Base-by-base conservation (phyloP, 176 grass and related monocot genomes). In the Themeda triandra region DNA sequence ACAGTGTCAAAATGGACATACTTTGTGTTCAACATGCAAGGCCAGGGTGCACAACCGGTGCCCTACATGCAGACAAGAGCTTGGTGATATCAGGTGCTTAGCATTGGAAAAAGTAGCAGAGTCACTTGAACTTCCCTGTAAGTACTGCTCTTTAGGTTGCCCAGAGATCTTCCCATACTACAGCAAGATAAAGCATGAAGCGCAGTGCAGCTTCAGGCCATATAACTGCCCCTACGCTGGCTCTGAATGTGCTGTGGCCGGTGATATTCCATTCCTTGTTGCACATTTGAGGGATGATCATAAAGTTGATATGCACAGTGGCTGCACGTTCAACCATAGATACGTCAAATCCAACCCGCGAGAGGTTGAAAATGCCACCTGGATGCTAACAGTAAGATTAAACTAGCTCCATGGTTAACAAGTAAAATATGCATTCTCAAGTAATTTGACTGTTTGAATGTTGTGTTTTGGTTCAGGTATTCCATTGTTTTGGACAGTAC, bases 401-500 rank as follows among this genome's bases (percentile, higher is more conserved):
- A 31, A 89, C 19, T 60, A 80, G 11, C 10, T 79, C 28, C 1
- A 13, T 56, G 32, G 31, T 54, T 69, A 48, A 80, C 32, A 39
- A 51, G 33, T 13, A 81, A 10, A 37, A 53, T 69, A 36, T 69
- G 45, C 23, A 69, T 27, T 54, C 15, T 69, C 6, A 45, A 58
- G 4, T 39, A 69, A 51, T 69, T 66, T 40, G 23, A 56, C 29
- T 56, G 44, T 21, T 42, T 66, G 2, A 6, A 15, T 79, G 32
- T 65, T 86, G 63, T 3, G 33, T 63, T 49, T 42, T 42, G 56
- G 49, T 25, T 66, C 72, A 97, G 95, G 92, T 97, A 51, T 97
- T 97, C 76, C 92, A 97, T 51, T 97, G 95, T 83, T 97, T 94
- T 11, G 95, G 92, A 46, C 95, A 94, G 39, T 92, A 94, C 74